Evolutionary conservation across 2,329 filamentous ascomycete species (phyloP).

Genomic region (Penicillium digitatum): DNA sequence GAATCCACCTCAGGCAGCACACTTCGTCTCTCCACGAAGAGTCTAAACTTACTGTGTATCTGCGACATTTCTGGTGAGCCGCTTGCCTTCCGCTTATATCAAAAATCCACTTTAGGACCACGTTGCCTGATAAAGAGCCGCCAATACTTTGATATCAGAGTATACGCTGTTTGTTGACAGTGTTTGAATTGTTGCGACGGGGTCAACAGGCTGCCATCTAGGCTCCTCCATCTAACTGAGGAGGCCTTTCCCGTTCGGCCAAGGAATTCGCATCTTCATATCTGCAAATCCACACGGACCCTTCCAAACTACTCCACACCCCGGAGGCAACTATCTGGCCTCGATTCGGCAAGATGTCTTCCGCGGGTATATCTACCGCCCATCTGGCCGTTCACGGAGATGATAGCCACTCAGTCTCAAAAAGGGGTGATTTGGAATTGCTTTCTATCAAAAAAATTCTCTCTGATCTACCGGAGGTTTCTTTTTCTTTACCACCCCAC

Average conservation of each 20-base stretch:
- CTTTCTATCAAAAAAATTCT: constrained; percentile 29
- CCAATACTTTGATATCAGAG: background rate
- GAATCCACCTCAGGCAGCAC: constrained; percentile 19
- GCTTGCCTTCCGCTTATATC: background rate
- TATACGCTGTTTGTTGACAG: background rate
- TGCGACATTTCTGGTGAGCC: background rate
- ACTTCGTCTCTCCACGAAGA: background rate
- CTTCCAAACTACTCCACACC: background rate
- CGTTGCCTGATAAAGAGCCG: constrained; percentile 1
- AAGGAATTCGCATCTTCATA: background rate
- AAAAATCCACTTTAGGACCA: background rate
- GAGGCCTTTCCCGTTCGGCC: background rate
- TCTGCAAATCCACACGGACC: background rate
- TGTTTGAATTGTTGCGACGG: background rate
- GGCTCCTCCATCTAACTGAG: constrained; percentile 4
- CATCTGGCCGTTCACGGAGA: constrained; percentile 2
- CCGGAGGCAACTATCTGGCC: constrained; percentile 6
- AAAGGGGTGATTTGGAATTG: constrained; percentile 15
- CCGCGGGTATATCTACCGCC: constrained; percentile 13
- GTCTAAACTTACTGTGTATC: constrained; percentile 1
- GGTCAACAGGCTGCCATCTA: constrained; percentile 5
- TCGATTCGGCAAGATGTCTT: constrained; percentile 15
- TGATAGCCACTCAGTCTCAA: constrained; percentile 1
- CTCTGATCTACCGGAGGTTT: constrained; percentile 18
- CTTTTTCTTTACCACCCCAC: constrained; percentile 20